phyloP scores from a whole-genome alignment of 2,329 filamentous ascomycete species.

The Ceratocystis eucalypticola region DNA sequence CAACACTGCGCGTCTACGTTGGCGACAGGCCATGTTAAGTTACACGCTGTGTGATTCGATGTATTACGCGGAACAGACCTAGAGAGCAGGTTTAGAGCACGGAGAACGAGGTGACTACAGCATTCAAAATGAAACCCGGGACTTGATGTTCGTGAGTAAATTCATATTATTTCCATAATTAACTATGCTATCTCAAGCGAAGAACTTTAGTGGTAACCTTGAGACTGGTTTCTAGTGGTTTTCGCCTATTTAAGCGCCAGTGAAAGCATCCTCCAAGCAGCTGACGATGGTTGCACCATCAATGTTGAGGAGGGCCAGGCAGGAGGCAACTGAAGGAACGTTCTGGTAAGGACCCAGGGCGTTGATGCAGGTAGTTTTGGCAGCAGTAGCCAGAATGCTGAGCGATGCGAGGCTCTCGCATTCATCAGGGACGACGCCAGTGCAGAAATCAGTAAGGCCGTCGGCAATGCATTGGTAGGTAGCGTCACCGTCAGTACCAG shows the following conservation, averaged over 20 bases:
- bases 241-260: not conserved
- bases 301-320: conserved; percentile 7
- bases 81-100: too few relatives aligned
- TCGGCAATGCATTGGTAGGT: conserved; percentile 9
- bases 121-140: too few relatives aligned
- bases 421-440: not conserved
- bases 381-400: not conserved
- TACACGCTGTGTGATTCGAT: too few relatives aligned
- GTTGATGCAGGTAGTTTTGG: not conserved
- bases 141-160: too few relatives aligned
- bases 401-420: conserved; percentile 1
- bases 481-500: not conserved
- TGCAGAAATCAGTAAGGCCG: not conserved
- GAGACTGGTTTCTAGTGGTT: not conserved
- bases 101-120: too few relatives aligned
- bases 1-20: too few relatives aligned
- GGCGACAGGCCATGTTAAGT: too few relatives aligned
- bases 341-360: conserved; percentile 13
- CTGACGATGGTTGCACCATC: not conserved
- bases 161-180: too few relatives aligned
- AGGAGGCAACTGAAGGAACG: not conserved
- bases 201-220: too few relatives aligned
- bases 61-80: too few relatives aligned
- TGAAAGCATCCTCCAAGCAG: conserved; percentile 14
- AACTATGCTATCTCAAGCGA: too few relatives aligned